Evolutionary conservation across 2,329 filamentous ascomycete genomes (phyloP).

Genomic region (Fusarium sp.): DNA sequence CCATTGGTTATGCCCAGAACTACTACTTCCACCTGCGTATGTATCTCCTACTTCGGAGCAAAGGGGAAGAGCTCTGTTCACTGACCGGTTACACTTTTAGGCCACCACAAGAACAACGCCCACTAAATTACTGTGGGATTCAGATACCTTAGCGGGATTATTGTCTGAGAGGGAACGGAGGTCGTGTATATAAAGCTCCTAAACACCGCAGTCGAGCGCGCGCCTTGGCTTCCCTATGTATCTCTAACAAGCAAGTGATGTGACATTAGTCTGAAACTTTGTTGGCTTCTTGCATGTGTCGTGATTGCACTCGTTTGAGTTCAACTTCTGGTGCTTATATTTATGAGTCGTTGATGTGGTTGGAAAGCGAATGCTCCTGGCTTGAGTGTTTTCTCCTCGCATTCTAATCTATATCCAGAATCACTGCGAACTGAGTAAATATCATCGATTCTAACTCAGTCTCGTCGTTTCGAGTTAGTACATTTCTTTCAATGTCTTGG

Average conservation of each 20-base stretch:
- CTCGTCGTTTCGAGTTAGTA: not conserved
- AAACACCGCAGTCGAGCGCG: slow-evolving; percentile 50
- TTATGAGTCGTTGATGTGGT: not conserved
- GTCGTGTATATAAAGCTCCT: slow-evolving; percentile 58
- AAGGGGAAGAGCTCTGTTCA: not conserved
- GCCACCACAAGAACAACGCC: slow-evolving; percentile 99
- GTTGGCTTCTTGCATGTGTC: not conserved
- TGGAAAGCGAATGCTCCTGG: not conserved
- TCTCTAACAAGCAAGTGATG: slow-evolving; percentile 47
- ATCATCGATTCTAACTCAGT: not conserved
- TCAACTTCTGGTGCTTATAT: not conserved
- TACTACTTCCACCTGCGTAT: slow-evolving; percentile 99
- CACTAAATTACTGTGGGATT: slow-evolving; percentile 71
- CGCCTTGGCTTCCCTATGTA: slow-evolving; percentile 52
- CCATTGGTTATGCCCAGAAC: slow-evolving; percentile 93
- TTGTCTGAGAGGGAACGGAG: slow-evolving; percentile 42
- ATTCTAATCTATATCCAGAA: not conserved
- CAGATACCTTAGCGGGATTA: slow-evolving; percentile 37
- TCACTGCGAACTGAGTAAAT: not conserved
- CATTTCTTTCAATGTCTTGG: not conserved
- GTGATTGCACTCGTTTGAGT: not conserved
- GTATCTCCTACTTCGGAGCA: slow-evolving; percentile 55
- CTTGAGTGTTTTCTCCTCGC: not conserved
- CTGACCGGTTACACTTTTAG: slow-evolving; percentile 60
- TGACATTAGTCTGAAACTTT: slow-evolving; percentile 32